Base-by-base conservation (phyloP, 2,329 filamentous ascomycete species). In the Coniochaeta ligniaria region DNA sequence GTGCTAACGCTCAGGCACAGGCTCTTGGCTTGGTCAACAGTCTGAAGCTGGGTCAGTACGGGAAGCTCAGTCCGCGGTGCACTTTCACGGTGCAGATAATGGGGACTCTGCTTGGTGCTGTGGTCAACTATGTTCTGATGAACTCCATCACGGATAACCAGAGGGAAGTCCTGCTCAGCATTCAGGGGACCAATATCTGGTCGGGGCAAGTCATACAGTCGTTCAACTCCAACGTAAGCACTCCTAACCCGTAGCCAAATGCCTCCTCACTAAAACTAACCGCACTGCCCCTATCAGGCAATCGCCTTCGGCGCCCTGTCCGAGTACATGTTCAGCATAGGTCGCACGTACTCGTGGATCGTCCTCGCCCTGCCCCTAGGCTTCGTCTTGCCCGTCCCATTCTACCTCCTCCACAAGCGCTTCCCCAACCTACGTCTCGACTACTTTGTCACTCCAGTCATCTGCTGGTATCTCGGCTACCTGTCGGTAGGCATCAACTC, bases 91-190 rank as follows among this genome's bases (percentile, higher is more conserved):
- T 75, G 3, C 80, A 79, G 60, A 71, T 79, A 11, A 60, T 72
- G 2, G 78, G 77, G 2, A 75, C 72, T 28, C 28, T 76, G 3
- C 66, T 79, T 31, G 77, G 77, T 0, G 75, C 76, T 1, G 63
- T 76, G 6, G 68, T 80, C 55, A 79, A 80, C 64, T 81, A 75
- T 60, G 69, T 75, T 26, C 75, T 80, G 68, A 78, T 78, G 73
- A 71, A 71, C 61, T 74, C 70, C 31, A 80, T 82, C 59, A 73
- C 80, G 1, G 66, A 70, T 6, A 74, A 76, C 60, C 77, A 80
- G 60, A 66, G 70, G 3, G 70, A 75, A 1, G 74, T 79, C 38
- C 69, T 81, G 1, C 63, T 70, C 7, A 70, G 74, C 22, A 71
- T 77, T 8, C 65, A 78, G 55, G 79, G 78, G 6, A 74, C 71